These are phyloP conservation scores for Coemansia sp. DNA, from an alignment of 192 early-diverging fungal genomes.

Conservation along the genomic window DNA sequence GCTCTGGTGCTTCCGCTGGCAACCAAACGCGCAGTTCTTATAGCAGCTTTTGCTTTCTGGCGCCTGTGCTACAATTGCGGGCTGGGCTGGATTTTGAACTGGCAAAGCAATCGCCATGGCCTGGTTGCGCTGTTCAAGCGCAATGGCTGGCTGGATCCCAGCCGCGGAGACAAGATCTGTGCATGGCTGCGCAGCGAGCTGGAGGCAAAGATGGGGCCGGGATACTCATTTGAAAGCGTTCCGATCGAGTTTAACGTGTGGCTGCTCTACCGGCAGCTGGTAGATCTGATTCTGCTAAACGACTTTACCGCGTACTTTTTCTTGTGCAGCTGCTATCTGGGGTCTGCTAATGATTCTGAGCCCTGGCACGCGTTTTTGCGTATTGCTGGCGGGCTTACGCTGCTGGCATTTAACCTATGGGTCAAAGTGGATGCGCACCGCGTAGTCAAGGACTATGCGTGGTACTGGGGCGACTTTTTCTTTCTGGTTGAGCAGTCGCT, in stretches of 20 bases:
- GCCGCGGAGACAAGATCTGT: conserved; percentile 56
- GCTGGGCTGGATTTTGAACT: conserved; percentile 78
- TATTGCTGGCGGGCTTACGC: conserved; percentile 70
- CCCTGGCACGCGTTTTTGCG: conserved; percentile 66
- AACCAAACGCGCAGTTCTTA: conserved; percentile 59
- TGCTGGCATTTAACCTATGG: conserved; percentile 92
- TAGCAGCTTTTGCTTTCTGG: conserved; percentile 83
- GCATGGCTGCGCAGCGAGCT: conserved; percentile 66
- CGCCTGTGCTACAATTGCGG: conserved; percentile 81
- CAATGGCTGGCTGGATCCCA: conserved; percentile 64
- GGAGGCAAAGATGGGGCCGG: conserved; percentile 73
- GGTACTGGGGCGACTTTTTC: conserved; percentile 99
- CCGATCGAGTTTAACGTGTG: conserved; percentile 96
- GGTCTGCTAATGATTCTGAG: conserved; percentile 59
- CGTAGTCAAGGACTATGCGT: conserved; percentile 95
- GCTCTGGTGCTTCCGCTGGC: conserved; percentile 63
- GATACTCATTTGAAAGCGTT: conserved; percentile 75
- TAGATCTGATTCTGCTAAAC: conserved; percentile 90
- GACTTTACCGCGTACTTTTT: conserved; percentile 90
- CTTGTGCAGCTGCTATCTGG: conserved; percentile 74
- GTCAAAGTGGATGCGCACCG: conserved; percentile 94
- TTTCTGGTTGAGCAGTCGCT: conserved; percentile 88
- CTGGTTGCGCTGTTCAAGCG: conserved; percentile 71
- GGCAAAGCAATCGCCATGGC: conserved; percentile 71
- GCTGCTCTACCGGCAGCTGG: conserved; percentile 91